Conservation (phyloP, 2,329 filamentous ascomycete species). For the Aspergillus uvarum region DNA sequence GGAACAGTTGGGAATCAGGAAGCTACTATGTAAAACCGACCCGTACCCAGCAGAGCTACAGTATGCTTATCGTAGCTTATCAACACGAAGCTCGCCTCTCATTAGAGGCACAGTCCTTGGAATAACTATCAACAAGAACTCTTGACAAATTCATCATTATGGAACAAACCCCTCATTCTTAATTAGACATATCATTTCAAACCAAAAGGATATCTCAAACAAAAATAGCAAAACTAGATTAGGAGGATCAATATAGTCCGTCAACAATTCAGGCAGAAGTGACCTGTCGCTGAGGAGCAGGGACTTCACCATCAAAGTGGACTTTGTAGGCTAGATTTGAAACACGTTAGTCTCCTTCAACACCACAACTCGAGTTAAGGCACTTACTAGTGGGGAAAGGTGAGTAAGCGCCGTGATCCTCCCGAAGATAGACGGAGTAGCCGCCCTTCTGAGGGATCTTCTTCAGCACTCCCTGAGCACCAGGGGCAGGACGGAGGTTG, state of each 20-base stretch:
- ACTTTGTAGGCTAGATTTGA: constrained; percentile 42
- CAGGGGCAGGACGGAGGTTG: constrained; percentile 61
- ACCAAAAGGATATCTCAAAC: constrained; percentile 6
- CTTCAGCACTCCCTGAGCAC: constrained; percentile 67
- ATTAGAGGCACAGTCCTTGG: too few species aligned
- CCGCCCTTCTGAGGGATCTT: constrained; percentile 59
- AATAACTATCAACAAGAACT: too few species aligned
- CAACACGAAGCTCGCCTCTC: too few species aligned
- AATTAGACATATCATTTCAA: too few species aligned
- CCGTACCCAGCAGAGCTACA: too few species aligned
- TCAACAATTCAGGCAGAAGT: background rate
- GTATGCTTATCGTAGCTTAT: too few species aligned
- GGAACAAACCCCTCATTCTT: too few species aligned
- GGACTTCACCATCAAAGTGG: constrained; percentile 44
- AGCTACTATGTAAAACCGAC: too few species aligned
- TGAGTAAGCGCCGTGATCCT: constrained; percentile 62
- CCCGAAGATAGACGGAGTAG: constrained; percentile 62
- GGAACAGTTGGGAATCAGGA: too few species aligned
- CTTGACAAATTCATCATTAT: too few species aligned
- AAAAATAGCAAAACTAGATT: background rate
- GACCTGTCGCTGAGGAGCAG: constrained; percentile 21
- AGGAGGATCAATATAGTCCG: background rate
- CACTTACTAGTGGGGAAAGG: constrained; percentile 50
- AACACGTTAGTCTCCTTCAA: constrained; percentile 16
- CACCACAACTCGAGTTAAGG: too few species aligned